Percentiles rank a stretch among this genome's conserved stretches.
Evolutionary conservation across 495 filamentous ascomycete species (phyloP).

Genomic region (Trichoderma erinaceum): DNA sequence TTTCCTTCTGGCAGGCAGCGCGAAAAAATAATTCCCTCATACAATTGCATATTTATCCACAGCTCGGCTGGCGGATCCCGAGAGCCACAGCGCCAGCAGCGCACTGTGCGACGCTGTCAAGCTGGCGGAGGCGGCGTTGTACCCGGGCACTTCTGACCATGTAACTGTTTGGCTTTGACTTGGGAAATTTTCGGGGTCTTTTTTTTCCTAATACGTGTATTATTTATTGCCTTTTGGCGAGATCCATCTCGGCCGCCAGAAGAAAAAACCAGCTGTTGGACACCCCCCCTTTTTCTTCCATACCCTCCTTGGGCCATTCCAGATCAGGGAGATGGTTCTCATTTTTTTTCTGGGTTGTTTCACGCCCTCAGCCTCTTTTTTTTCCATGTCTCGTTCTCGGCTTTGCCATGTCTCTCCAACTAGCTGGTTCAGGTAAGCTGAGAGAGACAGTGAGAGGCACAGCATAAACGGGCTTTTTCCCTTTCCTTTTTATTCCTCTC

Average conservation of each 20-base stretch:
- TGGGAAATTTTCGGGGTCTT: background rate
- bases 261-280: background rate
- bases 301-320: background rate
- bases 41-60: slow-evolving; percentile 1
- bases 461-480: background rate
- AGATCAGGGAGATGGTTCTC: slow-evolving; percentile 3
- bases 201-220: background rate
- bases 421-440: slow-evolving; percentile 8
- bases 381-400: background rate
- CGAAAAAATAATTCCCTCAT: slow-evolving; percentile 5
- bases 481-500: background rate
- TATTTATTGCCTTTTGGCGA: background rate
- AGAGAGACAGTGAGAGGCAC: background rate
- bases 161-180: background rate
- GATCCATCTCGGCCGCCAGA: background rate
- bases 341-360: background rate
- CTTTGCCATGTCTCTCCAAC: background rate
- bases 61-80: background rate
- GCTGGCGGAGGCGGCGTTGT: background rate
- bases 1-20: background rate
- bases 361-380: slow-evolving; percentile 4
- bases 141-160: background rate
- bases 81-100: background rate
- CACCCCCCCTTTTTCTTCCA: background rate
- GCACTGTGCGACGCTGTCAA: background rate